Evolutionary conservation across 768 basidiomycete species (phyloP).

Genomic region (Krasilnikovozyma curviuscula): DNA sequence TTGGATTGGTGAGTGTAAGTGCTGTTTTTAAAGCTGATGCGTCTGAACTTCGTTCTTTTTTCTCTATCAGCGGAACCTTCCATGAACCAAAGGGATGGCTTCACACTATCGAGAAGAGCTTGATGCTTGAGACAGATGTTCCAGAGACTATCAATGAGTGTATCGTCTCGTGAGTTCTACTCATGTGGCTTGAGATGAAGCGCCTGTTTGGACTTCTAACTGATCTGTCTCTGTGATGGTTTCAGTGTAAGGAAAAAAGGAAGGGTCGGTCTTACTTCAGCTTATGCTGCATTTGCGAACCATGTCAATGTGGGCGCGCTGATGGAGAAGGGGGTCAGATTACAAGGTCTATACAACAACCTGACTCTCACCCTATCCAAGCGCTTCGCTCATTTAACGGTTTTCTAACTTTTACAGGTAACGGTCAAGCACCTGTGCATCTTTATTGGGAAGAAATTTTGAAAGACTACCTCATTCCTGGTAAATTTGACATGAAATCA

Average conservation of each 20-base stretch:
- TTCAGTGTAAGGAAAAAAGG: slow-evolving; percentile 39
- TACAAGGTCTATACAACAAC: slow-evolving; percentile 10
- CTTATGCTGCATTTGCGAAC: slow-evolving; percentile 35
- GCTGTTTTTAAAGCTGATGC: slow-evolving; percentile 12
- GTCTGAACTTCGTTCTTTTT: background rate
- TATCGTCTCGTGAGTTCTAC: slow-evolving; percentile 23
- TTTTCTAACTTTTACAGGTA: background rate
- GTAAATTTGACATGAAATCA: slow-evolving; percentile 46
- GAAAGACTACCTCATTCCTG: slow-evolving; percentile 41
- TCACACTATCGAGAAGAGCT: slow-evolving; percentile 30
- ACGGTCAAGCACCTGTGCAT: slow-evolving; percentile 42
- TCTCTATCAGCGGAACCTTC: slow-evolving; percentile 35
- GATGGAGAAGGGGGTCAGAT: slow-evolving; percentile 40
- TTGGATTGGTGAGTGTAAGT: slow-evolving; percentile 33
- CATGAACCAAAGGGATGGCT: slow-evolving; percentile 47
- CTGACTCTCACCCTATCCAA: background rate
- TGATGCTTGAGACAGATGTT: slow-evolving; percentile 58
- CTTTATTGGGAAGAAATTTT: slow-evolving; percentile 54
- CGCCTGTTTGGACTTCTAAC: background rate
- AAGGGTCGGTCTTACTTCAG: slow-evolving; percentile 42
- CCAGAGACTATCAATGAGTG: slow-evolving; percentile 43
- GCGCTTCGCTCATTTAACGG: background rate
- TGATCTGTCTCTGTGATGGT: background rate
- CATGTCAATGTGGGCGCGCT: slow-evolving; percentile 48
- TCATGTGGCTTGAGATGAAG: background rate